phyloP scores from a whole-genome alignment of 2,329 filamentous ascomycete species.

The Epicoccum nigrum region DNA sequence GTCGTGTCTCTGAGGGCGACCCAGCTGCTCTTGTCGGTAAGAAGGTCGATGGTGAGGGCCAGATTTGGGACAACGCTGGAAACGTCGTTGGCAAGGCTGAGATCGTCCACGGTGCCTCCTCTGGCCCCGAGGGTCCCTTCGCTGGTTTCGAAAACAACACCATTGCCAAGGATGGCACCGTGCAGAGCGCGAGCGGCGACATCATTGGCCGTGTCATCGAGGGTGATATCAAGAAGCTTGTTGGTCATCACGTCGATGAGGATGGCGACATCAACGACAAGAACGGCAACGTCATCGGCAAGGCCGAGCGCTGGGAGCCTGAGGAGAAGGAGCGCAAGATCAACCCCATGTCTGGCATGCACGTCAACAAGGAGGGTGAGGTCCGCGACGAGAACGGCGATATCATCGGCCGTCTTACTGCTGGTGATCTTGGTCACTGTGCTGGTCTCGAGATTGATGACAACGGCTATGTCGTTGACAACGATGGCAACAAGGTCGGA shows the following conservation, averaged over 20 bases:
- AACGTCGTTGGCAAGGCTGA: slow-evolving; percentile 66
- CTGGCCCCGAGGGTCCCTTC: slow-evolving; percentile 62
- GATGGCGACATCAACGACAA: slow-evolving; percentile 60
- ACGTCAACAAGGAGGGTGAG: slow-evolving; percentile 61
- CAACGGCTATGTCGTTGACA: slow-evolving; percentile 59
- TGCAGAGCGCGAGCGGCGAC: slow-evolving; percentile 54
- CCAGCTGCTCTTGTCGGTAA: slow-evolving; percentile 62
- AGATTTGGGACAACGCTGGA: slow-evolving; percentile 68
- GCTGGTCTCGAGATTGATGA: slow-evolving; percentile 60
- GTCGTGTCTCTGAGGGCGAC: slow-evolving; percentile 64
- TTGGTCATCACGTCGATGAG: slow-evolving; percentile 58
- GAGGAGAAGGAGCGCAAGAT: slow-evolving; percentile 61
- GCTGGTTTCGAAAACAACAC: slow-evolving; percentile 63
- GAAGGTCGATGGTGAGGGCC: slow-evolving; percentile 67
- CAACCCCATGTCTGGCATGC: slow-evolving; percentile 65
- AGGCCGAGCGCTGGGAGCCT: slow-evolving; percentile 60
- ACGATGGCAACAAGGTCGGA: slow-evolving; percentile 67
- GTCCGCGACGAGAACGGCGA: slow-evolving; percentile 59
- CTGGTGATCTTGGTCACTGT: slow-evolving; percentile 59
- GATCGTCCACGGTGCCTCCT: slow-evolving; percentile 59
- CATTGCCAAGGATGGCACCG: slow-evolving; percentile 64
- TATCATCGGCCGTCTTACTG: slow-evolving; percentile 57
- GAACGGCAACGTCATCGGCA: slow-evolving; percentile 60
- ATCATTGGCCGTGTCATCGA: slow-evolving; percentile 59
- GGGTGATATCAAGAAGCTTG: slow-evolving; percentile 59